Percentiles rank a stretch among this genome's conserved stretches.
phyloP scores from a whole-genome alignment of 768 basidiomycete species.

The Auriscalpium vulgare region DNA sequence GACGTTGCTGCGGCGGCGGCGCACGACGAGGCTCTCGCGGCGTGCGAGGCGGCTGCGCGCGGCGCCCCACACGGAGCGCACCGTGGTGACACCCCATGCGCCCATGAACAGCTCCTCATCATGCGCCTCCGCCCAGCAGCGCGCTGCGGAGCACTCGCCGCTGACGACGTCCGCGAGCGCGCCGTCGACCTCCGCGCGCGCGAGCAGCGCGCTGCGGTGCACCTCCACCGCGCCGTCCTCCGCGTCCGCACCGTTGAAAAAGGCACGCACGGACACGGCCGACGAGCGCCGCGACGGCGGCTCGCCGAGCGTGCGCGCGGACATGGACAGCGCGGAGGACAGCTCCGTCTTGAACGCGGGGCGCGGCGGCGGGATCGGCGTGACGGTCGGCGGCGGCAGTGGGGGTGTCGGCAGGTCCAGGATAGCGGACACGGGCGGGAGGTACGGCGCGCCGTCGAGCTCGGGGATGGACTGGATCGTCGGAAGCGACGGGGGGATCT shows the following conservation, averaged over 20 bases:
- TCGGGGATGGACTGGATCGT: slow-evolving; percentile 26
- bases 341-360: neutral
- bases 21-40: slow-evolving; percentile 65
- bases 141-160: slow-evolving; percentile 57
- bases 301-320: slow-evolving; percentile 3
- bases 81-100: slow-evolving; percentile 46
- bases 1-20: slow-evolving; percentile 44
- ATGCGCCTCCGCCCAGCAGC: slow-evolving; percentile 54
- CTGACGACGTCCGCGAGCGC: slow-evolving; percentile 79
- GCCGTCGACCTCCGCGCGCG: slow-evolving; percentile 67
- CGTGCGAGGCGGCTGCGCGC: slow-evolving; percentile 51
- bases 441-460: slow-evolving; percentile 13
- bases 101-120: slow-evolving; percentile 56
- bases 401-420: neutral
- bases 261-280: slow-evolving; percentile 52
- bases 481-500: slow-evolving; percentile 14
- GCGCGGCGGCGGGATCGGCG: neutral
- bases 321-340: neutral
- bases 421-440: neutral
- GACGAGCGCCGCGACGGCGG: slow-evolving; percentile 43
- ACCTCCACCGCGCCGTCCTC: slow-evolving; percentile 45
- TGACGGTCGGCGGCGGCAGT: neutral
- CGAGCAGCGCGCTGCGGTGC: slow-evolving; percentile 57
- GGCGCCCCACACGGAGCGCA: slow-evolving; percentile 44
- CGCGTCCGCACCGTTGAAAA: slow-evolving; percentile 36